Evolutionary conservation across 352 stramenopile species (phyloP).

Genomic region (Globisporangium nodosum): DNA sequence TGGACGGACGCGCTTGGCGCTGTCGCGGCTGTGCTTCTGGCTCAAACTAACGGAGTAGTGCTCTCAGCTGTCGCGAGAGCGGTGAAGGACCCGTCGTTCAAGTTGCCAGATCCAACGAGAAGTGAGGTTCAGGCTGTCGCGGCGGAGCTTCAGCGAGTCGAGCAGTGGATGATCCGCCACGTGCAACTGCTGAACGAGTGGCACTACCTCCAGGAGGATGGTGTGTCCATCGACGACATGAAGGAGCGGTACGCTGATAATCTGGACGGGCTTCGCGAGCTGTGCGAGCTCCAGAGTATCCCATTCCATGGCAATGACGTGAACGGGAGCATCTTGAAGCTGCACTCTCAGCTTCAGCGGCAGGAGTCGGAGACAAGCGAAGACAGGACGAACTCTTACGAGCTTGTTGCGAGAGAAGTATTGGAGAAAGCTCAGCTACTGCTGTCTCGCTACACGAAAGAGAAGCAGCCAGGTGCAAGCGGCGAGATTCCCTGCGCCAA

Average conservation of each 20-base stretch:
- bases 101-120: not conserved
- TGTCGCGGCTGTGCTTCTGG: constrained; percentile 10
- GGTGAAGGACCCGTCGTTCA: not conserved
- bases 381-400: constrained; percentile 15
- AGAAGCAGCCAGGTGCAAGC: not conserved
- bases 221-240: constrained; percentile 34
- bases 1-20: constrained; percentile 11
- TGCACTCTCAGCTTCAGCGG: constrained; percentile 25
- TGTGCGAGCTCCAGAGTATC: constrained; percentile 45
- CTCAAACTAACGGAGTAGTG: constrained; percentile 3
- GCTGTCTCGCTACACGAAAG: constrained; percentile 18
- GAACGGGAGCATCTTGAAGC: constrained; percentile 26
- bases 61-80: not conserved
- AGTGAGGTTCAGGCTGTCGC: constrained; percentile 25
- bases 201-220: constrained; percentile 38
- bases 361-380: constrained; percentile 7
- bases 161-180: constrained; percentile 61
- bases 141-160: constrained; percentile 31
- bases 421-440: constrained; percentile 26
- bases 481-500: not conserved
- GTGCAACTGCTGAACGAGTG: constrained; percentile 67
- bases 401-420: constrained; percentile 23
- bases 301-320: constrained; percentile 29
- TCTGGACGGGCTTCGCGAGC: constrained; percentile 33
- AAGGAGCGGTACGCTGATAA: constrained; percentile 52